Evolutionary conservation across 1,284 basidiomycete species (phyloP), one percentile per base, ranked within the genome.

Genomic region (Malassezia cuniculi): DNA sequence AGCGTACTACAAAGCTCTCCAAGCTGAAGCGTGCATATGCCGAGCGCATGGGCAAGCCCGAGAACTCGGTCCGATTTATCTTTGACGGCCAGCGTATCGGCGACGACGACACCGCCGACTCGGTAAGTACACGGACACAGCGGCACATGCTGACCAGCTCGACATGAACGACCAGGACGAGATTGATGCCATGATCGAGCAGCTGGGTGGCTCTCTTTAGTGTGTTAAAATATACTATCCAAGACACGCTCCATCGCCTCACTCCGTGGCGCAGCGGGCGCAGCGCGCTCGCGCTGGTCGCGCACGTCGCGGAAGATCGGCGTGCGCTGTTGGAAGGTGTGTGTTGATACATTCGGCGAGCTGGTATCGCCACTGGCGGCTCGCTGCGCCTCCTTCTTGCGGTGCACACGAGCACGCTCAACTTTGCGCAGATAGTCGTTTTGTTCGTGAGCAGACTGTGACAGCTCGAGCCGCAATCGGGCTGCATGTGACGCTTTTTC

Each of bases 21-120:
- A 94, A 94, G 74, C 77, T 94, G 18, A 80, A 89, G 71, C 80
- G 77, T 53, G 87, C 87, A 17, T 94, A 94, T 70, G 87, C 87
- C 38, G 78, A 75, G 66, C 86, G 89, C 66, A 85, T 93, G 30
- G 87, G 86, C 51, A 89, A 89, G 71, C 55, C 58, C 17, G 55
- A 57, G 36, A 60, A 57, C 44, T 52, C 52, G 32, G 60, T 66
- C 25, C 59, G 63, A 5, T 66, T 66, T 50, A 54, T 66, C 39
- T 61, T 60, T 36, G 63, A 66, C 30, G 63, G 63, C 18, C 53
- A 56, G 36, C 52, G 63, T 20, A 55, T 66, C 36, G 55, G 52
- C 27, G 61, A 66, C 41, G 57, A 62, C 16, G 61, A 64, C 49
- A 64, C 63, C 4, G 61, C 63, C 10, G 59, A 60, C 25, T 57